phyloP scores from a whole-genome alignment of 495 filamentous ascomycete species.

The Penicillium verhagenii region DNA sequence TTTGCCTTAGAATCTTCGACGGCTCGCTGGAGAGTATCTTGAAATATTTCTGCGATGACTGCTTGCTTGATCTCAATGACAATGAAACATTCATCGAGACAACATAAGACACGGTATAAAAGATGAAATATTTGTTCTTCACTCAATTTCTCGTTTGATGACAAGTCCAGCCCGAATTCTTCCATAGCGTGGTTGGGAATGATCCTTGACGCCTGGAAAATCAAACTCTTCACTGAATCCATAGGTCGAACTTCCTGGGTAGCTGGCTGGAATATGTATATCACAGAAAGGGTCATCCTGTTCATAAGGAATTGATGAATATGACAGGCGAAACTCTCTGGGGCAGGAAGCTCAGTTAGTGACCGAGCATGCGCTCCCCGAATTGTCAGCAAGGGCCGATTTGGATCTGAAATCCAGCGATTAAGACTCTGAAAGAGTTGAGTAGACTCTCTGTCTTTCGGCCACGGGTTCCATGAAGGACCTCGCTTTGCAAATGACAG shows the following conservation, averaged over 20 bases:
- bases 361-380: background rate
- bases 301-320: background rate
- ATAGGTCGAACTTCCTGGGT: too few relatives aligned
- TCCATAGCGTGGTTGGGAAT: background rate
- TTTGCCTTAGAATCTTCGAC: background rate
- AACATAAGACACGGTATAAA: background rate
- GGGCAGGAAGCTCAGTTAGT: background rate
- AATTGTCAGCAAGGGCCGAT: background rate
- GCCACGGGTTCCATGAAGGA: constrained; percentile 4
- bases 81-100: background rate
- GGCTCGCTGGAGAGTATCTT: background rate
- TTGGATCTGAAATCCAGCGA: constrained; percentile 1
- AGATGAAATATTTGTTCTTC: background rate
- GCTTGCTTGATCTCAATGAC: background rate
- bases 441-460: background rate
- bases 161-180: background rate
- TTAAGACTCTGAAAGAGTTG: background rate
- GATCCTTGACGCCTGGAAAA: background rate
- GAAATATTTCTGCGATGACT: background rate
- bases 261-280: too few relatives aligned
- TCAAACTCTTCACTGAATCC: background rate
- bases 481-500: constrained; percentile 1
- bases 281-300: background rate
- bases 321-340: background rate
- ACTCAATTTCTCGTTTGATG: background rate